Percentiles rank a stretch among this genome's conserved stretches.
Evolutionary conservation across 2,329 filamentous ascomycete genomes (phyloP).

Genomic region (Xylariaceae sp.): DNA sequence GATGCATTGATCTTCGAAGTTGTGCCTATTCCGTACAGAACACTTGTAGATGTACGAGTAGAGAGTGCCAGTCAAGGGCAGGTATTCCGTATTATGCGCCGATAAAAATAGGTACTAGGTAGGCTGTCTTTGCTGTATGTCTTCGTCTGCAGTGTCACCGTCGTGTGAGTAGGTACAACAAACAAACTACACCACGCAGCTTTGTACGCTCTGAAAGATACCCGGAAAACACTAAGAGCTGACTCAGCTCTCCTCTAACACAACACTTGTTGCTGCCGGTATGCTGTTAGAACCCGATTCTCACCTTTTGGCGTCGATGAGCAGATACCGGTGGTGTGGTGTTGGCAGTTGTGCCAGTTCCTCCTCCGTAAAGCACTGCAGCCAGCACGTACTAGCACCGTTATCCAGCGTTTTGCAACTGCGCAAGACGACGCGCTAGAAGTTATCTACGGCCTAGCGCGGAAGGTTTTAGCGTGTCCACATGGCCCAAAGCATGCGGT

Average conservation of each 20-base stretch:
- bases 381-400: too few species aligned
- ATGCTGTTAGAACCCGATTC: not conserved
- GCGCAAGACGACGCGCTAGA: not conserved
- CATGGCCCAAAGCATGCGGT: not conserved
- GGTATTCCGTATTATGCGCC: not conserved
- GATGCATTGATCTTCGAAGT: too few species aligned
- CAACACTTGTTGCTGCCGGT: too few species aligned
- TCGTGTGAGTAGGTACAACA: not conserved
- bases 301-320: too few species aligned
- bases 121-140: too few species aligned
- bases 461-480: not conserved
- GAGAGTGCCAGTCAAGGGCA: not conserved
- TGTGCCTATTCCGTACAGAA: too few species aligned
- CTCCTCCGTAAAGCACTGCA: too few species aligned
- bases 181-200: not conserved
- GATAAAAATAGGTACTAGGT: not conserved
- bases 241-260: not conserved
- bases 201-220: not conserved
- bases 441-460: not conserved
- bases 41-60: too few species aligned
- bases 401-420: not conserved
- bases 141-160: not conserved
- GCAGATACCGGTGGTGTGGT: too few species aligned
- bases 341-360: too few species aligned
- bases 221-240: not conserved